Base-by-base conservation (phyloP, 1,284 basidiomycete species). In the Somion occarium region DNA sequence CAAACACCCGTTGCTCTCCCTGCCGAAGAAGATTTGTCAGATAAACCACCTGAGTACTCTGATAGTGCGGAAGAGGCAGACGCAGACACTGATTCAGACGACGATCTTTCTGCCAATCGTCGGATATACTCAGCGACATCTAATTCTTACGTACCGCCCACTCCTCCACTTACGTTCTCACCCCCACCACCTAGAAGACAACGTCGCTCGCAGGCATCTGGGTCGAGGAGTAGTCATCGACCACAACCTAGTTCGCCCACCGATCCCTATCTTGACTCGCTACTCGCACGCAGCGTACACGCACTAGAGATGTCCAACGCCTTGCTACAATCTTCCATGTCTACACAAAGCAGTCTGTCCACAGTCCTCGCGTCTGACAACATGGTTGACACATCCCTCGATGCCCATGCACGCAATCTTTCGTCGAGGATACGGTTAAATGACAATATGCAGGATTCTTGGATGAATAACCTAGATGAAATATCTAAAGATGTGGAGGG, bases 241-340 rank as follows among this genome's bases (percentile, higher is more conserved):
- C 11, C 5, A 9, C 9, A 5, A 12, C 18, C 12, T 20, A 22
- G 13, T 20, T 56, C 59, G 25, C 53, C 62, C 3, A 59, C 61
- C 20, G 72, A 75, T 55, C 69, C 73, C 20, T 82, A 79, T 59
- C 75, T 91, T 20, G 88, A 90, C 66, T 77, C 83, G n/a, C 72
- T 91, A 13, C 74, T 91, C 2, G 85, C 82, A 55, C 79, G 88
- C 54, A 89, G 86, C 56, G 85, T 91, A 15, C 82, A 88, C 66
- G 89, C 89, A 3, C 73, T 91, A 7, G 89, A 91, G 64, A 82
- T 89, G 73, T 91, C 88, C 5, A 91, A 91, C 55, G 75, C 80
- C 3, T 72, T 91, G 18, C 71, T 91, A 34, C 82, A 86, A 59
- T 81, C 80, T 5, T 85, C 85, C 26, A 83, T 89, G 61, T 78